Percentiles rank a stretch among this genome's conserved stretches.
Evolutionary conservation across 345 rosid genomes (phyloP).

Genomic region (Euphorbia tirucalli): DNA sequence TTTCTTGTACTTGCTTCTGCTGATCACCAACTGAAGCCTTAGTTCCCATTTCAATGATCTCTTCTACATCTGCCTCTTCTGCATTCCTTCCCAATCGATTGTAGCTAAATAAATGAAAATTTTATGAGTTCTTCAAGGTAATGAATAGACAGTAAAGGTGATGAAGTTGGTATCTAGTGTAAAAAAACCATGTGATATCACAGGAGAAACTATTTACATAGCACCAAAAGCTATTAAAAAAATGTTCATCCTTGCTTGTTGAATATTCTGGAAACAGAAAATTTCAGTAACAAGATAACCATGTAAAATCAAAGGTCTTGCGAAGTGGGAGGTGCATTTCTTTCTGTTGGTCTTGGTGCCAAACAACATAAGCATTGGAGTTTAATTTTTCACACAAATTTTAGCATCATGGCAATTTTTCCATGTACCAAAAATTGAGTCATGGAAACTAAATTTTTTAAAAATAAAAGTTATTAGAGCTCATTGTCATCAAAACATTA

Average conservation of each 20-base stretch:
- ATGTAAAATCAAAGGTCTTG: neutral
- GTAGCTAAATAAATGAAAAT: conserved; percentile 43
- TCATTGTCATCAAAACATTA: no score
- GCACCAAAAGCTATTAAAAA: no score
- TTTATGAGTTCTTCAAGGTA: conserved; percentile 1
- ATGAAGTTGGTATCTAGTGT: neutral
- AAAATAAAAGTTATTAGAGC: no score
- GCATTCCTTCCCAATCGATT: conserved; percentile 74
- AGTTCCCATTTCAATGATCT: conserved; percentile 75
- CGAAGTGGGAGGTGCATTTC: no score
- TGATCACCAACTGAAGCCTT: conserved; percentile 72
- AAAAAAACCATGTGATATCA: neutral
- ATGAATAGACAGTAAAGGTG: neutral
- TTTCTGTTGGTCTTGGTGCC: no score
- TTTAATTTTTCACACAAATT: no score
- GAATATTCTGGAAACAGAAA: neutral
- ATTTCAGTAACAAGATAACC: neutral
- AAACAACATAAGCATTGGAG: no score
- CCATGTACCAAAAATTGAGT: no score
- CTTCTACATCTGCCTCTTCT: conserved; percentile 76
- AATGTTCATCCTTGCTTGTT: neutral
- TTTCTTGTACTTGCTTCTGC: conserved; percentile 79
- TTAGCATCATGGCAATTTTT: no score
- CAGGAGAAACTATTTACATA: no score
- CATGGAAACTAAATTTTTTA: no score